phyloP scores from a whole-genome alignment of 2,329 filamentous ascomycete genomes.

The Catunica adiposa region DNA sequence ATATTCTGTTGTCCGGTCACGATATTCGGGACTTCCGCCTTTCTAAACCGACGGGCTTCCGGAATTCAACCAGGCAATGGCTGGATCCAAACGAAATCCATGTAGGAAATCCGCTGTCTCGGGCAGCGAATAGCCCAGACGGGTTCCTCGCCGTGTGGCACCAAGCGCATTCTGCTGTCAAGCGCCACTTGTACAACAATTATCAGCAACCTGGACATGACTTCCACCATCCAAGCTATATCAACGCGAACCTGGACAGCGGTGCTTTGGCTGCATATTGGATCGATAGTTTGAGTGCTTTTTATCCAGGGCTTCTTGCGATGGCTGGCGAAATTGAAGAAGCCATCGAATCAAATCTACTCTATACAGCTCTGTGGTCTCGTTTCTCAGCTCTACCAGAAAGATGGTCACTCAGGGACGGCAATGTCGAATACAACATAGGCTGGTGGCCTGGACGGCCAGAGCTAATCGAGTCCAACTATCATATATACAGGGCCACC shows the following conservation, averaged over 20 bases:
- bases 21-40: slow-evolving; percentile 32
- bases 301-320: slow-evolving; percentile 77
- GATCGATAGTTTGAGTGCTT: slow-evolving; percentile 92
- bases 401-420: slow-evolving; percentile 75
- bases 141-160: slow-evolving; percentile 73
- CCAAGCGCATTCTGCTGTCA: slow-evolving; percentile 71
- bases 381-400: slow-evolving; percentile 88
- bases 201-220: slow-evolving; percentile 15
- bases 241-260: slow-evolving; percentile 75
- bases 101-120: slow-evolving; percentile 33
- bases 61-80: slow-evolving; percentile 26
- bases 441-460: slow-evolving; percentile 92
- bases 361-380: slow-evolving; percentile 89
- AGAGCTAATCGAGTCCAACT: slow-evolving; percentile 94
- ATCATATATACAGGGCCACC: slow-evolving; percentile 87
- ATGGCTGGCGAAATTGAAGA: slow-evolving; percentile 82
- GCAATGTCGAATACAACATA: slow-evolving; percentile 69
- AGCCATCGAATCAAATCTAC: slow-evolving; percentile 72
- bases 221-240: slow-evolving; percentile 78
- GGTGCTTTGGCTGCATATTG: slow-evolving; percentile 80
- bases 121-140: slow-evolving; percentile 54
- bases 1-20: slow-evolving; percentile 73
- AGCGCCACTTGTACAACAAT: slow-evolving; percentile 73
- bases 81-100: slow-evolving; percentile 49
- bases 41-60: slow-evolving; percentile 25